Conservation (phyloP, 176 grass and related monocot species). For the Aegilops longissima region DNA sequence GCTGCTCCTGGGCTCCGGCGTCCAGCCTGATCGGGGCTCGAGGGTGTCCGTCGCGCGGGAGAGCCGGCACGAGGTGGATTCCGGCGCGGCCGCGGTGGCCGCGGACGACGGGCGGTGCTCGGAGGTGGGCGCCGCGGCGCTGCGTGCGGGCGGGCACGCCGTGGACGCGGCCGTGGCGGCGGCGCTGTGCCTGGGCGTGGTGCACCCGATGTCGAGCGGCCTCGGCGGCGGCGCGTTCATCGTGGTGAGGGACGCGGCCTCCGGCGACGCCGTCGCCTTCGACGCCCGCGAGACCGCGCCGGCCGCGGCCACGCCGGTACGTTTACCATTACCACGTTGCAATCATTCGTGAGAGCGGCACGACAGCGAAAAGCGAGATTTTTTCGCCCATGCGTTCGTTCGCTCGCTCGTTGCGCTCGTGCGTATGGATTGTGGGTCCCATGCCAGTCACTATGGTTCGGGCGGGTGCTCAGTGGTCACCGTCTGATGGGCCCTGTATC, state of each 20-base stretch:
- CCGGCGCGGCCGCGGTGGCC: constrained; percentile 50
- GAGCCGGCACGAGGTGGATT: constrained; percentile 44
- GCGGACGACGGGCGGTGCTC: constrained; percentile 89
- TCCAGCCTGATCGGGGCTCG: no score
- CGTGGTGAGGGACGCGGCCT: constrained; percentile 56
- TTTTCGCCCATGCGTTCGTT: no score
- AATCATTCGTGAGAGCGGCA: neutral
- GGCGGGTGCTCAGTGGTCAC: neutral
- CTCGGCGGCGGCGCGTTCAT: constrained; percentile 80
- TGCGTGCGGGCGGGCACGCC: constrained; percentile 76
- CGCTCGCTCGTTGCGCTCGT: no score
- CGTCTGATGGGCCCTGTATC: neutral
- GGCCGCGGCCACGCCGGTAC: constrained; percentile 60
- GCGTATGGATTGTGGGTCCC: constrained; percentile 10
- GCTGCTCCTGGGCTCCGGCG: neutral
- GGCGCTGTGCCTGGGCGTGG: constrained; percentile 79
- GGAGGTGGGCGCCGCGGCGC: constrained; percentile 58
- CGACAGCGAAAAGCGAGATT: neutral
- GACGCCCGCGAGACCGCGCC: constrained; percentile 92
- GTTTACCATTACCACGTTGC: neutral
- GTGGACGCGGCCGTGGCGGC: constrained; percentile 76
- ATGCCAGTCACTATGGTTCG: neutral
- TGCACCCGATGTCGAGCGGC: constrained; percentile 90
- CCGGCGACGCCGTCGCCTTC: constrained; percentile 65
- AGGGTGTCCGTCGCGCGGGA: neutral